Percentiles rank a stretch among this genome's conserved stretches.
These are phyloP conservation scores for Teratosphaeria viscida DNA, from an alignment of 2,329 filamentous ascomycete species.

Conservation along the genomic window DNA sequence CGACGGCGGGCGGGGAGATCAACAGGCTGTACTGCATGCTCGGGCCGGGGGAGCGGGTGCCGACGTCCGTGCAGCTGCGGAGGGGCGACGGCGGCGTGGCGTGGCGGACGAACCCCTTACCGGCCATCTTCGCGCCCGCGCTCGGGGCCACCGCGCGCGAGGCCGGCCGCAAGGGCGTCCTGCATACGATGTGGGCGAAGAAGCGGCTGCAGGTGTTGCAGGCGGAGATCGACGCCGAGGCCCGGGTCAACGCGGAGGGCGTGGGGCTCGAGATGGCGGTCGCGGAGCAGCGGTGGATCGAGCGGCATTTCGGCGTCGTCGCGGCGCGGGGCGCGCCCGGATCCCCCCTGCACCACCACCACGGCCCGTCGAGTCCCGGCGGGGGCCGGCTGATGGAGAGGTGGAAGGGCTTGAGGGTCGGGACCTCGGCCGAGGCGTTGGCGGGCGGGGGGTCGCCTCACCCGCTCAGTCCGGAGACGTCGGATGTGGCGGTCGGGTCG, in stretches of 20 bases:
- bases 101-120: conserved; percentile 65
- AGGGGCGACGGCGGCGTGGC: conserved; percentile 29
- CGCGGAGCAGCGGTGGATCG: conserved; percentile 77
- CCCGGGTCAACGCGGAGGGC: conserved; percentile 64
- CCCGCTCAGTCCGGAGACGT: conserved; percentile 51
- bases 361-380: conserved; percentile 50
- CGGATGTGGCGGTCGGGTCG: conserved; percentile 53
- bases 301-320: conserved; percentile 63
- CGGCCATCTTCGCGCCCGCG: conserved; percentile 74
- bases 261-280: conserved; percentile 75
- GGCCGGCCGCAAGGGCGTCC: conserved; percentile 65
- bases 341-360: no score
- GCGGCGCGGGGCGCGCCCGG: no score
- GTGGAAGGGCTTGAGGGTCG: conserved; percentile 66
- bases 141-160: conserved; percentile 56
- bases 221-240: conserved; percentile 65
- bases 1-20: conserved; percentile 37
- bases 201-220: conserved; percentile 65
- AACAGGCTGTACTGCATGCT: conserved; percentile 72
- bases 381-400: conserved; percentile 67
- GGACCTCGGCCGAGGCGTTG: conserved; percentile 46
- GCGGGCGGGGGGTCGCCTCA: conserved; percentile 20
- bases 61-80: conserved; percentile 57
- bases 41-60: conserved; percentile 60
- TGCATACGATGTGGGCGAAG: conserved; percentile 88